Evolutionary conservation across 805 yeast genomes (phyloP).

Genomic region (Wickerhamiella brachini): DNA sequence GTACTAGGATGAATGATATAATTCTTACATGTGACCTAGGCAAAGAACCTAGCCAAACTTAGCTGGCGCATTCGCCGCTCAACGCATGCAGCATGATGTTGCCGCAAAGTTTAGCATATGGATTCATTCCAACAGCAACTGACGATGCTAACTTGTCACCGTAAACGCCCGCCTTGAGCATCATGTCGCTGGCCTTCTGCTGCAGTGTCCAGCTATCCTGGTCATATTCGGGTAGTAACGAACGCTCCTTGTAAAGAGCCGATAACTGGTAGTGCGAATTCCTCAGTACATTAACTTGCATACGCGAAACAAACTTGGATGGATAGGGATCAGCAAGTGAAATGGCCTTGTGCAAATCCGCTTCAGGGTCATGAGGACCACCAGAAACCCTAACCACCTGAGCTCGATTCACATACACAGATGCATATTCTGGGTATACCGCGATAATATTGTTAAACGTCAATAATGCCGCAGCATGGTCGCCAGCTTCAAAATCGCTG

Average conservation of each 20-base stretch:
- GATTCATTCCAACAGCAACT: conserved; percentile 20
- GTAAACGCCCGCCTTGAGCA: conserved; percentile 19
- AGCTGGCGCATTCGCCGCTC: neutral
- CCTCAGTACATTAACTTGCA: conserved; percentile 22
- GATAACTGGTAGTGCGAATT: conserved; percentile 23
- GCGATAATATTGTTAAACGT: conserved; percentile 14
- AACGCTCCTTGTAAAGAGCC: conserved; percentile 16
- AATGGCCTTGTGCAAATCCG: conserved; percentile 18
- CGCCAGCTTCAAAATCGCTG: conserved; percentile 5
- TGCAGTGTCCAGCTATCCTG: conserved; percentile 18
- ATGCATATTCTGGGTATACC: conserved; percentile 21
- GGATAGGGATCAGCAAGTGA: conserved; percentile 17
- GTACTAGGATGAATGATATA: neutral
- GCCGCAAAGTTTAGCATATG: conserved; percentile 26
- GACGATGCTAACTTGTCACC: conserved; percentile 22
- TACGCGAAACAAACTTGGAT: conserved; percentile 15
- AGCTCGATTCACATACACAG: conserved; percentile 25
- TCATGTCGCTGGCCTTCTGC: conserved; percentile 19
- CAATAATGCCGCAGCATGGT: conserved; percentile 8
- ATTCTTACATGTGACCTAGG: no score
- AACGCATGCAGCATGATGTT: conserved; percentile 14
- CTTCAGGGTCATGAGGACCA: conserved; percentile 5
- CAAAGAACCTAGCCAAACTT: neutral
- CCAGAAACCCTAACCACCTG: conserved; percentile 12
- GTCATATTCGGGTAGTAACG: conserved; percentile 7